Percentiles rank a stretch among this genome's conserved stretches.
Evolutionary conservation across 208 protist genomes (phyloP).

Genomic region (Blastocrithidia nonstop): DNA sequence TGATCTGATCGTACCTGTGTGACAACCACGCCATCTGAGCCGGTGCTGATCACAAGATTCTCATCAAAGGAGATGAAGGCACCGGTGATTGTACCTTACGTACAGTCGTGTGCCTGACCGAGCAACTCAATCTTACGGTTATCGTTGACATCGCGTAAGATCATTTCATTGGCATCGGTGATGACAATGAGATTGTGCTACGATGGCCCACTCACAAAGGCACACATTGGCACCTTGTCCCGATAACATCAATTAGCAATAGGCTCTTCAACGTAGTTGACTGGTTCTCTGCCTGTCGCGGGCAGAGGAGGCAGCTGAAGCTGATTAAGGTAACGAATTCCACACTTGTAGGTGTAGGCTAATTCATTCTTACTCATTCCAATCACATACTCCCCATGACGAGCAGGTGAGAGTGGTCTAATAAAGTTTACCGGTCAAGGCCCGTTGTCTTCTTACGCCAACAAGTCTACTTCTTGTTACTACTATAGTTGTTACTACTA

Average conservation of each 20-base stretch:
- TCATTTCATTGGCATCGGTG: conserved; percentile 4
- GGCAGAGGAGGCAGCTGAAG: conserved; percentile 59
- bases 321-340: conserved; percentile 40
- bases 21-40: conserved; percentile 84
- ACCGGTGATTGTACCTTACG: conserved; percentile 27
- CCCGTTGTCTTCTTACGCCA: conserved; percentile 67
- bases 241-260: conserved; percentile 71
- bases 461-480: conserved; percentile 47
- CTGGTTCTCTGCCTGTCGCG: conserved; percentile 70
- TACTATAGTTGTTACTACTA: too few relatives aligned
- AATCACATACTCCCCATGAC: conserved; percentile 17
- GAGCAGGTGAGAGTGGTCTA: conserved; percentile 14
- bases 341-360: conserved; percentile 42
- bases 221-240: conserved; percentile 18
- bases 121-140: too few relatives aligned
- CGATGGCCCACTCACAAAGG: conserved; percentile 10
- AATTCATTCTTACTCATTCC: conserved; percentile 58
- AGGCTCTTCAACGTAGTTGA: conserved; percentile 83
- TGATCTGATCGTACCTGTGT: conserved; percentile 34
- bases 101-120: conserved; percentile 67
- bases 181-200: conserved; percentile 14
- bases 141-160: too few relatives aligned
- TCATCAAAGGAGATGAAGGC: conserved; percentile 75
- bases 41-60: conserved; percentile 67
- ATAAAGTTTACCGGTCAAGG: conserved; percentile 56